Base-by-base conservation (phyloP, 2,329 filamentous ascomycete genomes). In the Cladophialophora immunda region DNA sequence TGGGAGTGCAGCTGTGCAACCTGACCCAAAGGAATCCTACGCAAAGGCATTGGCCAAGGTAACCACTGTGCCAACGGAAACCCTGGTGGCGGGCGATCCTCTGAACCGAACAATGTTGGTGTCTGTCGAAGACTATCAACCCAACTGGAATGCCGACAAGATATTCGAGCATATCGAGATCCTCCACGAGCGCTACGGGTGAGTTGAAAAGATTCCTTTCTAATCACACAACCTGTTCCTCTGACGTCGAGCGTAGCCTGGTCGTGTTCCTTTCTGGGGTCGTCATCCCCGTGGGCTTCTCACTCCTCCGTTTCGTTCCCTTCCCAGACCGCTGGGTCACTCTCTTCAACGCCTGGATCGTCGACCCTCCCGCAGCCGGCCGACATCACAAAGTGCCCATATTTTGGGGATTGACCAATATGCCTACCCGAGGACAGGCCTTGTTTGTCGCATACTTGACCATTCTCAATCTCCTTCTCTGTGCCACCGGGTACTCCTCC, bases 381-480 rank as follows among this genome's bases (percentile, higher is more conserved):
- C 52, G 29, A n/a, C 41, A 22, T 41, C 45, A 41, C 59, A 65
- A 32, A 68, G 70, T 58, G 53, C 58, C n/a, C 8, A 65, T 30
- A 64, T 70, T 45, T 56, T 71, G n/a, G 64, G 64, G 34, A 68
- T 47, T 11, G 56, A 61, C 19, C 56, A 68, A 72, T 30, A 47
- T 73, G 41, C 75, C 76, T 0, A 74, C 69, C 11, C 71, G 75
- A 0, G 72, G 72, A 25, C 70, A 75, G 54, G 68, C 72, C 0
- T n/a, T 74, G 22, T 75, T 76, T 65, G 71, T 78, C 36, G 47
- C 45, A 8, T 67, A 73, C 32, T 72, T 75, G 38, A 58, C 75
- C 32, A 58, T 72, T 32, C 68, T 77, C 60, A 78, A 77, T 58
- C 62, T 77, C 53, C 60, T 77, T 27, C 68, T 77, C n/a, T 74